Evolutionary conservation across 2,329 filamentous ascomycete species (phyloP).

Genomic region (Aspergillus udagawae): DNA sequence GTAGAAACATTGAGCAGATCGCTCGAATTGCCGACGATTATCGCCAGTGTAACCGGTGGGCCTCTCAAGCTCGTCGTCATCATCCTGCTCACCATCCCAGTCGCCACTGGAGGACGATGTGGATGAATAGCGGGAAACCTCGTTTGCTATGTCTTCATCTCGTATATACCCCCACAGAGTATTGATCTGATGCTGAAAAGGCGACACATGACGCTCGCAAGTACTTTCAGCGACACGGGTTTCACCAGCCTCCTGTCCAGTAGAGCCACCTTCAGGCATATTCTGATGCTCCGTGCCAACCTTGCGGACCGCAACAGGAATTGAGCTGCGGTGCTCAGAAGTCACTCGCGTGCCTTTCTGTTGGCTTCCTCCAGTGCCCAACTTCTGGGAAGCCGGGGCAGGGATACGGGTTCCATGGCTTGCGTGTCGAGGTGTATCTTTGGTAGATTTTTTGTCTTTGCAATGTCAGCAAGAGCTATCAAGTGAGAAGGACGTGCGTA

Average conservation of each 20-base stretch:
- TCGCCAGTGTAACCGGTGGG: conserved; percentile 22
- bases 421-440: not conserved
- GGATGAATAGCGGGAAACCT: not conserved
- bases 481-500: not conserved
- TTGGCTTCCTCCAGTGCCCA: not conserved
- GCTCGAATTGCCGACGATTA: conserved; percentile 12
- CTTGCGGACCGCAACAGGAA: conserved; percentile 11
- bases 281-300: conserved; percentile 4
- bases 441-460: not conserved
- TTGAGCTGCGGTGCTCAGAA: conserved; percentile 12
- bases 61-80: conserved; percentile 33
- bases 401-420: not conserved
- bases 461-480: not conserved
- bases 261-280: not conserved
- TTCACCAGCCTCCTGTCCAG: not conserved
- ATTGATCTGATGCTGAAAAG: conserved; percentile 1
- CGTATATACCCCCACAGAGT: not conserved
- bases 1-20: conserved; percentile 5
- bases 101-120: conserved; percentile 5
- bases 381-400: conserved; percentile 1
- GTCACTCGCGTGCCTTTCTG: conserved; percentile 9
- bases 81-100: conserved; percentile 15
- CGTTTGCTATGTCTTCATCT: not conserved
- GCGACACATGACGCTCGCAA: conserved; percentile 4
- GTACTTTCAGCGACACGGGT: conserved; percentile 4